Evolutionary conservation across 495 filamentous ascomycete genomes (phyloP).

Genomic region (Podospora sp.): DNA sequence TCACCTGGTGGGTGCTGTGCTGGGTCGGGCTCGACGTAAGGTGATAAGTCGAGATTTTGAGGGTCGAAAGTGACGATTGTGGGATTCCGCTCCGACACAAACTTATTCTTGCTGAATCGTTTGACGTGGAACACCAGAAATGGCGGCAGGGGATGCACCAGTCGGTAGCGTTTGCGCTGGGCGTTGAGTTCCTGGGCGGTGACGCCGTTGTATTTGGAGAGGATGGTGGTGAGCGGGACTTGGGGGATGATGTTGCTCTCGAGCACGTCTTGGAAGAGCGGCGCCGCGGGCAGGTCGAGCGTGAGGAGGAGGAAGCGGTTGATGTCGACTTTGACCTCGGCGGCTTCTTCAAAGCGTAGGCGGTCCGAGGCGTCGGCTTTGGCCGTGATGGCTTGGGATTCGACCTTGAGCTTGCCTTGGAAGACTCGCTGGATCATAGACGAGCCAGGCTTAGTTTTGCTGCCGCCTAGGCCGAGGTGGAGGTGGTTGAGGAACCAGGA

Average conservation of each 20-base stretch:
- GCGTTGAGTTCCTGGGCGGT: slow-evolving; percentile 85
- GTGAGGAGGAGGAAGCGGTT: slow-evolving; percentile 87
- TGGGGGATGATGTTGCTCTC: slow-evolving; percentile 96
- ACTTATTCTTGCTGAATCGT: slow-evolving; percentile 94
- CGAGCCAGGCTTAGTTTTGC: slow-evolving; percentile 77
- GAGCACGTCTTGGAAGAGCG: slow-evolving; percentile 92
- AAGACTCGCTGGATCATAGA: slow-evolving; percentile 89
- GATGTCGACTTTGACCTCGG: slow-evolving; percentile 72
- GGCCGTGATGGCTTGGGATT: slow-evolving; percentile 92
- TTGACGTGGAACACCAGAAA: slow-evolving; percentile 96
- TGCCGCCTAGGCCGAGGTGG: slow-evolving; percentile 87
- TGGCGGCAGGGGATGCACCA: slow-evolving; percentile 89
- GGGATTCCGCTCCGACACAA: slow-evolving; percentile 92
- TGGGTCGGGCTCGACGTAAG: slow-evolving; percentile 68
- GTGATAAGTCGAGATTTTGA: slow-evolving; percentile 79
- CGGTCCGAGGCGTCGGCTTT: slow-evolving; percentile 86
- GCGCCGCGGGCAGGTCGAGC: slow-evolving; percentile 86
- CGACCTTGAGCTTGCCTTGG: slow-evolving; percentile 87
- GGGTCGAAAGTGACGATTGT: slow-evolving; percentile 96
- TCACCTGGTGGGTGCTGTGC: slow-evolving; percentile 65
- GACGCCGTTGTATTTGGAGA: slow-evolving; percentile 92
- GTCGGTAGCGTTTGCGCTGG: slow-evolving; percentile 81
- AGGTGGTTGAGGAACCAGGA: slow-evolving; percentile 97
- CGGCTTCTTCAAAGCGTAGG: slow-evolving; percentile 90
- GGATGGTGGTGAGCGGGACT: slow-evolving; percentile 82